Evolutionary conservation across 2,329 filamentous ascomycete species (phyloP).

Genomic region (Beauveria sp.): DNA sequence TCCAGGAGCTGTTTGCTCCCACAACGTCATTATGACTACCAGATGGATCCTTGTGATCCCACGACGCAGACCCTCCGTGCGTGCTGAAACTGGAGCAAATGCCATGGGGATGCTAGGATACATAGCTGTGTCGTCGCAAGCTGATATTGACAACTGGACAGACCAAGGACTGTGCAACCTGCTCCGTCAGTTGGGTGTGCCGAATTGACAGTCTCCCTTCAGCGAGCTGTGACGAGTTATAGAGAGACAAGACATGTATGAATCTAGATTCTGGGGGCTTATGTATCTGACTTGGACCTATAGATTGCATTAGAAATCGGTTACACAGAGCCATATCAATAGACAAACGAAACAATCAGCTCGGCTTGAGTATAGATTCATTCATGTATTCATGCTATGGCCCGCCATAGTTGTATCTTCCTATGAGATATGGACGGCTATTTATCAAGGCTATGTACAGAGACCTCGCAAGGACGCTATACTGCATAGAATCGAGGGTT

Average conservation of each 20-base stretch:
- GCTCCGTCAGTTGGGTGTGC: slow-evolving; percentile 6
- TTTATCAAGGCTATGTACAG: background rate
- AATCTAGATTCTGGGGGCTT: too few species aligned
- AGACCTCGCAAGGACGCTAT: background rate
- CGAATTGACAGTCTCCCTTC: background rate
- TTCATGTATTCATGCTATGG: slow-evolving; percentile 1
- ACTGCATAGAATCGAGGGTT: slow-evolving; percentile 16
- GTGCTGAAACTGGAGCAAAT: slow-evolving; percentile 32
- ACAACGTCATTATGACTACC: slow-evolving; percentile 38
- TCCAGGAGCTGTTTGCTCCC: slow-evolving; percentile 22
- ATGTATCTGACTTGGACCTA: background rate
- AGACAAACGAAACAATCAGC: background rate
- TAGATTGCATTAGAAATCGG: background rate
- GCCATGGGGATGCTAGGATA: slow-evolving; percentile 39
- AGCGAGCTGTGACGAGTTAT: background rate
- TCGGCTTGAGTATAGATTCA: background rate
- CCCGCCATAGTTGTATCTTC: background rate
- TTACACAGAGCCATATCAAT: background rate
- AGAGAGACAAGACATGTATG: background rate
- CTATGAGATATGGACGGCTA: background rate
- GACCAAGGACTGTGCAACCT: background rate
- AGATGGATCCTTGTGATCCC: slow-evolving; percentile 41
- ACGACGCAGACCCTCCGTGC: slow-evolving; percentile 25
- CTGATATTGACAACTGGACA: slow-evolving; percentile 9
- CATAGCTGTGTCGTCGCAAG: slow-evolving; percentile 7